phyloP scores from a whole-genome alignment of 805 yeast genomes.

The Candida xiaguanensis region DNA sequence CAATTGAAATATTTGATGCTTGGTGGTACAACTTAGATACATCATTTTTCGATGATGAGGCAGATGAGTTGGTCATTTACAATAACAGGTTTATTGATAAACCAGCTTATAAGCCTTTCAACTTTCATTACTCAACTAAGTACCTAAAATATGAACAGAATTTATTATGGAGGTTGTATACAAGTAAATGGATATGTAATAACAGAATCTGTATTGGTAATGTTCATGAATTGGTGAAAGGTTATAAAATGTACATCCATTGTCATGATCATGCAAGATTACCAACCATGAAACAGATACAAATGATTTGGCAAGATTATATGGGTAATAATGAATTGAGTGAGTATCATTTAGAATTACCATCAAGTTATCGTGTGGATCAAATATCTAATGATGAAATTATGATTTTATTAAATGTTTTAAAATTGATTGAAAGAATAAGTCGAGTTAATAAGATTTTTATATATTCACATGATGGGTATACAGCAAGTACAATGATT shows the following conservation, averaged over 20 bases:
- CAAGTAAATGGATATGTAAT: slow-evolving; percentile 24
- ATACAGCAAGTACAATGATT: slow-evolving; percentile 31
- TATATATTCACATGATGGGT: slow-evolving; percentile 35
- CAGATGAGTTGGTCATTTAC: slow-evolving; percentile 3
- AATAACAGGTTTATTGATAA: slow-evolving; percentile 5
- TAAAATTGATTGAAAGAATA: slow-evolving; percentile 23
- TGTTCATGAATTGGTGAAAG: slow-evolving; percentile 19
- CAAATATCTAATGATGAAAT: slow-evolving; percentile 23
- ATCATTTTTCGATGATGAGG: slow-evolving; percentile 6
- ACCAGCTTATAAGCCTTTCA: neutral
- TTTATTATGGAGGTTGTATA: slow-evolving; percentile 29
- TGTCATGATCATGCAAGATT: slow-evolving; percentile 57
- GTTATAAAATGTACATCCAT: slow-evolving; percentile 50
- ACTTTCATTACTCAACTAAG: slow-evolving; percentile 12
- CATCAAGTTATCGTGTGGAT: slow-evolving; percentile 10
- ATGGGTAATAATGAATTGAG: slow-evolving; percentile 3
- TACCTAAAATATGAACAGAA: slow-evolving; percentile 31
- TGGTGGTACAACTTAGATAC: slow-evolving; percentile 7
- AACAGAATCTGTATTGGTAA: slow-evolving; percentile 29
- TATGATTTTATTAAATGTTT: slow-evolving; percentile 24
- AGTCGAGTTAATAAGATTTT: slow-evolving; percentile 20
- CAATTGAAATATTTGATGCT: slow-evolving; percentile 6
- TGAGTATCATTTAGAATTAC: slow-evolving; percentile 28
- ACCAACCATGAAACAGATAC: slow-evolving; percentile 40
- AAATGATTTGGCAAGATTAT: slow-evolving; percentile 11